These are phyloP conservation scores for Furcasterigmium furcatum DNA, from an alignment of 2,329 filamentous ascomycete genomes.

Conservation along the genomic window DNA sequence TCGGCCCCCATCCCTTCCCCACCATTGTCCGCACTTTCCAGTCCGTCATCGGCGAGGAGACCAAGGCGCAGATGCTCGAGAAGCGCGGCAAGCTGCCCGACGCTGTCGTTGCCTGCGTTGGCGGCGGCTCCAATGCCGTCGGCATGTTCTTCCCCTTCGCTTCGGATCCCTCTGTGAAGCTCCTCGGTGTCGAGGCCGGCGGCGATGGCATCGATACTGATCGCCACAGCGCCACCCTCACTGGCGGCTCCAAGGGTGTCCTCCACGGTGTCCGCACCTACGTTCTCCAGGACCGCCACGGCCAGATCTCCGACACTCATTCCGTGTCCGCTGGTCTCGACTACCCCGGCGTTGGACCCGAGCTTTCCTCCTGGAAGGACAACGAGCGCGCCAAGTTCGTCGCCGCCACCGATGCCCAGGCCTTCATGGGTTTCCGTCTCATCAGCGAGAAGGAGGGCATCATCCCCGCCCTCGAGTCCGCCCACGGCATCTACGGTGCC, in stretches of 20 bases:
- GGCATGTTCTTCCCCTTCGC: slow-evolving; percentile 99
- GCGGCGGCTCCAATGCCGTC: slow-evolving; percentile 89
- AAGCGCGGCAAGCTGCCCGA: slow-evolving; percentile 88
- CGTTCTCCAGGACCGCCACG: slow-evolving; percentile 86
- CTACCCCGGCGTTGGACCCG: slow-evolving; percentile 94
- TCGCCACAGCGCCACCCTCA: slow-evolving; percentile 84
- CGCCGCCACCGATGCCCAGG: slow-evolving; percentile 86
- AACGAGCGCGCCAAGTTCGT: slow-evolving; percentile 81
- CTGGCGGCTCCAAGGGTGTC: slow-evolving; percentile 84
- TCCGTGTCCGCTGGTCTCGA: slow-evolving; percentile 95
- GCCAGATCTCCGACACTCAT: slow-evolving; percentile 93
- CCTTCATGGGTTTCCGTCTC: slow-evolving; percentile 81
- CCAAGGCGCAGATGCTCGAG: slow-evolving; percentile 84
- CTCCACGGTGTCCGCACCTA: slow-evolving; percentile 96
- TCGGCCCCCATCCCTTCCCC: slow-evolving; percentile 96
- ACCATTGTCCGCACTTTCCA: slow-evolving; percentile 98
- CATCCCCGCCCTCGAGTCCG: slow-evolving; percentile 91
- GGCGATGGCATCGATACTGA: slow-evolving; percentile 86
- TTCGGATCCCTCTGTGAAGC: slow-evolving; percentile 78
- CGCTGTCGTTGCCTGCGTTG: slow-evolving; percentile 93
- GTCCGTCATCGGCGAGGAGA: slow-evolving; percentile 92
- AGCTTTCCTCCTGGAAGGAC: slow-evolving; percentile 92
- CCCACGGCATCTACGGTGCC: slow-evolving; percentile 87
- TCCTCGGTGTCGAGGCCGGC: slow-evolving; percentile 91
- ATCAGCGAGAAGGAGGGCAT: slow-evolving; percentile 91